Evolutionary conservation across 192 early-diverging fungal species (phyloP), one percentile per base, ranked within the genome.

Genomic region (Coemansia sp.): DNA sequence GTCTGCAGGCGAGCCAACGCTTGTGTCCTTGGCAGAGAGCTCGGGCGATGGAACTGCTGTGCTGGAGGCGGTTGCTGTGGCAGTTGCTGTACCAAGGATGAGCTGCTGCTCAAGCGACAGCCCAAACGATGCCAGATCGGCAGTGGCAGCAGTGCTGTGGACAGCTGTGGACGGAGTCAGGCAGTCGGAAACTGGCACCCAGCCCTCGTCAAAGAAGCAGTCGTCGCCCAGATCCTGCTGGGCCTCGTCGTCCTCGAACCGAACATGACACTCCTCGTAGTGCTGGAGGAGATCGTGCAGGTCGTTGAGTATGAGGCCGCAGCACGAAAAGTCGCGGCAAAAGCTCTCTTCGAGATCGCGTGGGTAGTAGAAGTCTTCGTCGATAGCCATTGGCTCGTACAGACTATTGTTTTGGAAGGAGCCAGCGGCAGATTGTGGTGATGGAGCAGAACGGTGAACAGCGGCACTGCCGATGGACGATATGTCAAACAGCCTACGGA

Each of bases 301-400:
- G 77, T 94, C 92, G 64, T 87, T 87, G 56, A 98, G 86, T 44
- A 91, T 81, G 39, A 93, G 86, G 32, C 95, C 96, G 72, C 96
- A 98, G 87, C 96, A 98, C 58, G 86, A 86, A 71, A 96, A 98
- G 88, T 98, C 93, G 78, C 92, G 92, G 83, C 95, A 97, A 79
- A 94, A 98, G 56, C 87, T 86, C 79, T 90, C 90, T 76, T 98
- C 95, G 9, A 96, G 87, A 61, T 90, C 90, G 66, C 86, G 88
- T 38, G 87, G 83, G 21, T 89, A 88, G 61, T 83, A 78, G 26
- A 81, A 77, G 70, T 85, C 79, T 44, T 81, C 83, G 70, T 77
- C 75, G 39, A 65, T 15, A 32, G 67, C 54, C 64, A 68, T 63
- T 50, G 63, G 74, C 67, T 75, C 63, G 61, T 42, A 44, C 59